Evolutionary conservation across 1,284 basidiomycete species (phyloP), one percentile per base, ranked within the genome.

Genomic region (Peniophora sp.): DNA sequence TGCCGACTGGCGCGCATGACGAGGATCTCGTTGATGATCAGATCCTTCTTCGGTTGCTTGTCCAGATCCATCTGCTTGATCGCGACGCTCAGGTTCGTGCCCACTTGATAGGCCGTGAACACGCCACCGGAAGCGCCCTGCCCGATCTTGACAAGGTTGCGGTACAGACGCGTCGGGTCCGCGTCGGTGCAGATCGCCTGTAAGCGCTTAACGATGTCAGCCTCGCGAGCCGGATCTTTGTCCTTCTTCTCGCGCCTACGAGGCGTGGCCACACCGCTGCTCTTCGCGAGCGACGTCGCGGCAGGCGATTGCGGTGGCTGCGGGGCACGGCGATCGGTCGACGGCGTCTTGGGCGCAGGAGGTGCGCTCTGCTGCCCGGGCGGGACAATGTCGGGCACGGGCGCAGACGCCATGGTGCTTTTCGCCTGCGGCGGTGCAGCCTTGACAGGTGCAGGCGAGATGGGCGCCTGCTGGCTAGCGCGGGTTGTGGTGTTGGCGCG

Each of bases 21-120:
- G 58, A 98, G 83, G 58, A 99, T 98, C 70, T 99, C 97, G 71
- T 99, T 99, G 74, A 99, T 98, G 73, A 99, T 99, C 49, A 99
- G 78, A 65, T 99, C 96, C 71, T 97, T 97, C 78, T 99, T 99
- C 34, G 96, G 97, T 66, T 99, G 97, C 72, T 98, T 97, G 69
- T 97, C 94, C 32, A 99, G 78, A 73, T 99, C 96, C 97, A 99
- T 99, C 71, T 99, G 96, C 71, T 99, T 99, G 79, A 99, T 99
- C 25, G 97, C 97, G 25, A 99, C 97, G 3, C 86, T 90, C 45
- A 91, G 63, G 66, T 96, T 96, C 24, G 90, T 92, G 45, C 93
- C 94, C 53, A 95, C 87, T 70, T 97, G 94, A 63, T 97, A 97
- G 14, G 96, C 95, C 3, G 96, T 97, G 69, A 97, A 99, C 1